A percentile compares a stretch with the other conserved stretches of the same genome.
Evolutionary conservation across 75 land plant genomes (phyloP).

Genomic region (Azolla pinnata): DNA sequence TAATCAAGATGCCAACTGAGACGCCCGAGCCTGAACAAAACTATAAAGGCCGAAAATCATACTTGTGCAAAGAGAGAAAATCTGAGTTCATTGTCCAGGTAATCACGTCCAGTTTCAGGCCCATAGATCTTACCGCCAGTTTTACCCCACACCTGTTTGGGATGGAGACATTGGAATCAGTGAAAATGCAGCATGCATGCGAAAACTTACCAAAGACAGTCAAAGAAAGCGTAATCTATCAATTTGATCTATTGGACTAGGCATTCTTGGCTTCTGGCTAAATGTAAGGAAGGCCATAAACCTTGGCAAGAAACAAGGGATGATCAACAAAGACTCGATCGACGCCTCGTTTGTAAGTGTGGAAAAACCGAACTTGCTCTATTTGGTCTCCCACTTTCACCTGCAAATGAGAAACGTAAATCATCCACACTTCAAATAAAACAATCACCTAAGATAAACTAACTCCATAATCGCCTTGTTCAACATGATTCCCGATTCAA

Average conservation of each 20-base stretch:
- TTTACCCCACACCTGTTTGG: slow-evolving; percentile 92
- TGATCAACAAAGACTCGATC: slow-evolving; percentile 96
- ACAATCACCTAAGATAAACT: too few relatives aligned
- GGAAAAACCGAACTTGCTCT: slow-evolving; percentile 83
- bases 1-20: background rate
- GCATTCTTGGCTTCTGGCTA: background rate
- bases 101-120: slow-evolving; percentile 68
- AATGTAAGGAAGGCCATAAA: slow-evolving; percentile 6
- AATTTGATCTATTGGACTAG: background rate
- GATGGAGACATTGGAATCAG: too few relatives aligned
- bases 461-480: too few relatives aligned
- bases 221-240: too few relatives aligned
- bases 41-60: background rate
- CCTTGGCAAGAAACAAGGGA: slow-evolving; percentile 86
- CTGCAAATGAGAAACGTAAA: slow-evolving; percentile 27
- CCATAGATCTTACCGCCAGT: slow-evolving; percentile 87
- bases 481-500: too few relatives aligned
- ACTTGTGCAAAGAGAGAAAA: slow-evolving; percentile 82
- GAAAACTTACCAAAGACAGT: too few relatives aligned
- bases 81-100: slow-evolving; percentile 69
- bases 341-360: slow-evolving; percentile 82
- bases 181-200: too few relatives aligned
- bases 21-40: background rate
- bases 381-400: slow-evolving; percentile 52
- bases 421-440: too few relatives aligned